A percentile compares a stretch with the other conserved stretches of the same genome.
phyloP scores from a whole-genome alignment of 495 filamentous ascomycete genomes.

The Tuber borchii region DNA sequence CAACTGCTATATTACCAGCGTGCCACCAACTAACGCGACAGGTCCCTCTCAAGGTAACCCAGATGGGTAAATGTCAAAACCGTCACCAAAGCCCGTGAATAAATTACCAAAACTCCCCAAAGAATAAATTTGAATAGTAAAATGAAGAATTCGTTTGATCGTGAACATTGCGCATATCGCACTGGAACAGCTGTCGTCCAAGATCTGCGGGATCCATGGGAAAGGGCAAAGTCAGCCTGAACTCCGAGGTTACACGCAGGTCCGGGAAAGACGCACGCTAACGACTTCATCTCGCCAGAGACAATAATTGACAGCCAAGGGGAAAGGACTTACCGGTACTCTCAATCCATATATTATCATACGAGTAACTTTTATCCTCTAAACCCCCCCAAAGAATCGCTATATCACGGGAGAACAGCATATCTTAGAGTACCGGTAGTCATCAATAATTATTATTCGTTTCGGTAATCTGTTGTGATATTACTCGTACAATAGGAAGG shows the following conservation, averaged over 20 bases:
- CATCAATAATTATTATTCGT: background rate
- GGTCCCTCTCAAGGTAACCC: background rate
- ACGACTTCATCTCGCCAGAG: slow-evolving; percentile 32
- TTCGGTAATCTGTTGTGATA: background rate
- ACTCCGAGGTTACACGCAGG: slow-evolving; percentile 35
- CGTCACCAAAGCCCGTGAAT: background rate
- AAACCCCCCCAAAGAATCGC: background rate
- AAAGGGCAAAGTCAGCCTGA: slow-evolving; percentile 27
- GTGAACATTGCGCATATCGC: slow-evolving; percentile 15
- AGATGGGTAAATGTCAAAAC: background rate
- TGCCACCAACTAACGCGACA: slow-evolving; percentile 34
- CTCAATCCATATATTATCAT: background rate
- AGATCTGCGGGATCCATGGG: slow-evolving; percentile 33
- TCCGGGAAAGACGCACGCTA: slow-evolving; percentile 33
- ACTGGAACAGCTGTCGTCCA: slow-evolving; percentile 38
- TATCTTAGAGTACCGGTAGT: background rate
- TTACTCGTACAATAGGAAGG: background rate
- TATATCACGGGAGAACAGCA: no score
- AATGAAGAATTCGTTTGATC: slow-evolving; percentile 27
- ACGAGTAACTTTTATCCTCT: background rate
- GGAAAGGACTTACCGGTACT: background rate
- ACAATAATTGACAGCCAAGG: slow-evolving; percentile 3
- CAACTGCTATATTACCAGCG: slow-evolving; percentile 21
- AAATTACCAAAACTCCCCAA: background rate
- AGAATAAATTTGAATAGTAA: slow-evolving; percentile 19